phyloP scores from a whole-genome alignment of 352 stramenopile species.

The Aphanomyces astaci region DNA sequence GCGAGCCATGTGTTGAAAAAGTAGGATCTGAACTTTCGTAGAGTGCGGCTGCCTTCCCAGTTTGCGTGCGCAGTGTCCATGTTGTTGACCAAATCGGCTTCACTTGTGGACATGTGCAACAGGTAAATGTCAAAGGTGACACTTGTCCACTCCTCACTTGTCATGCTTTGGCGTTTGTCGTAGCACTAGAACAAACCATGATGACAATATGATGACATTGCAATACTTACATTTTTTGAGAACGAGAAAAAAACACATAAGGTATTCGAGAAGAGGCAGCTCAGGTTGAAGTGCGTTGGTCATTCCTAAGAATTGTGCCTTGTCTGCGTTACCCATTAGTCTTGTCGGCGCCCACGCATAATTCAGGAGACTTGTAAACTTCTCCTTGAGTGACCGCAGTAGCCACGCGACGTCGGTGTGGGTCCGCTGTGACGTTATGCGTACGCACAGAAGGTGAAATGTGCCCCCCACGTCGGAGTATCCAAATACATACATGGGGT shows the following conservation, averaged over 20 bases:
- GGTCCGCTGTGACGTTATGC: neutral
- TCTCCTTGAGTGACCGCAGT: too few relatives aligned
- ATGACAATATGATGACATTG: neutral
- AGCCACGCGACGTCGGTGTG: neutral
- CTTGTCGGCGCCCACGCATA: neutral
- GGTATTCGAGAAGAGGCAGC: neutral
- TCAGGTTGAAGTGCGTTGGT: neutral
- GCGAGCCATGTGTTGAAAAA: neutral
- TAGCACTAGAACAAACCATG: neutral
- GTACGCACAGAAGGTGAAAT: neutral
- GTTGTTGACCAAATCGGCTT: neutral
- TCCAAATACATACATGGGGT: neutral
- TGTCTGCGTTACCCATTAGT: neutral
- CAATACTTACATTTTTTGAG: neutral
- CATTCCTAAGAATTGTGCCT: neutral
- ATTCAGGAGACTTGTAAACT: too few relatives aligned
- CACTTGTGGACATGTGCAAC: too few relatives aligned
- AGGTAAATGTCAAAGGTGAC: too few relatives aligned
- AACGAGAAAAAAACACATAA: neutral
- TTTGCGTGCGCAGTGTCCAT: neutral
- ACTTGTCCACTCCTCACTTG: too few relatives aligned
- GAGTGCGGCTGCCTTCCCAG: neutral
- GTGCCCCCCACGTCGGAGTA: neutral
- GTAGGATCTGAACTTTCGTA: neutral
- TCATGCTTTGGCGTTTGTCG: too few relatives aligned